Percentiles rank a stretch among this genome's conserved stretches.
Conservation (phyloP, 176 grass and related monocot genomes). For the Hsuehochloa calcarea region DNA sequence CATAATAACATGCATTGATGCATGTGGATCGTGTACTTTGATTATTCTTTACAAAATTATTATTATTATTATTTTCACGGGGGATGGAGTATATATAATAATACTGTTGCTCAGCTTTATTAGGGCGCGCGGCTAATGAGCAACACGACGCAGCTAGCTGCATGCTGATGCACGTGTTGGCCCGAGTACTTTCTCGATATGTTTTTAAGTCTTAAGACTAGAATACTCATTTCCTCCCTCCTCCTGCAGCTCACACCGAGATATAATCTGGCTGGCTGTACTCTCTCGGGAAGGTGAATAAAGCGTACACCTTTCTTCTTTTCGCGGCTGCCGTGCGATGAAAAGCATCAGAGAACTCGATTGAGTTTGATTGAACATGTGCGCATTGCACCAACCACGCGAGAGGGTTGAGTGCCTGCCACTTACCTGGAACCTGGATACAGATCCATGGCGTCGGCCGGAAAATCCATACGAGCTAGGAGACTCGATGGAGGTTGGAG, state of each 20-base stretch:
- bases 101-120: not conserved
- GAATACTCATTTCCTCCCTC: not conserved
- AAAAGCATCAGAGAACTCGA: not conserved
- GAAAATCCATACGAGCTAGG: no score
- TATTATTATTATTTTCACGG: no score
- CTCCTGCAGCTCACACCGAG: not conserved
- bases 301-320: not conserved
- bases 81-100: not conserved
- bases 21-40: no score
- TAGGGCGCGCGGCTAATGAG: constrained; percentile 1
- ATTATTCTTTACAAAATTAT: no score
- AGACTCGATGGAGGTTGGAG: no score
- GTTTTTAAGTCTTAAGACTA: not conserved
- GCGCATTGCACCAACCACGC: not conserved
- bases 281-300: not conserved
- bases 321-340: not conserved
- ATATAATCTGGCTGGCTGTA: not conserved
- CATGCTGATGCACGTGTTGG: not conserved
- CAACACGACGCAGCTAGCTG: not conserved
- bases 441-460: no score
- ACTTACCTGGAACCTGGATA: not conserved
- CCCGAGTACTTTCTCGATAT: not conserved
- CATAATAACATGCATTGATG: no score
- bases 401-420: not conserved
- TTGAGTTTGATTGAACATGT: not conserved